Conservation (phyloP, 495 filamentous ascomycete genomes). For the Penicillium alfredii region DNA sequence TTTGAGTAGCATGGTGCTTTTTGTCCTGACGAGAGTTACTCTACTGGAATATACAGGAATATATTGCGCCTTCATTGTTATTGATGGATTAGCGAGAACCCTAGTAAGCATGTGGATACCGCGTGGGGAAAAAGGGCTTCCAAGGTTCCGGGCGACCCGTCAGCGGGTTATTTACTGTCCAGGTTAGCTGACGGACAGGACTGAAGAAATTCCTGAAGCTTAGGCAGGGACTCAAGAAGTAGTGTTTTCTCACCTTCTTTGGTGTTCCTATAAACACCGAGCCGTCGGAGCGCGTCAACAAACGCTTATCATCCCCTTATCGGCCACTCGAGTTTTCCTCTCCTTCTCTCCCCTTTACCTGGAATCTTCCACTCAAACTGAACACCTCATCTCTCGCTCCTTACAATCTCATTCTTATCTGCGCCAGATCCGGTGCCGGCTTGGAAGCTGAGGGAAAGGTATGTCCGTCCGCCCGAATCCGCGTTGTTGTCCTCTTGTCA, state of each 20-base stretch:
- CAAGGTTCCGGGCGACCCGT: slow-evolving; percentile 21
- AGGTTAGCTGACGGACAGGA: too few species aligned
- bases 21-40: too few species aligned
- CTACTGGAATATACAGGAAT: too few species aligned
- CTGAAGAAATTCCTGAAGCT: slow-evolving; percentile 10
- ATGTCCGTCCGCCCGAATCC: not conserved
- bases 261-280: too few species aligned
- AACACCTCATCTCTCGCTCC: not conserved
- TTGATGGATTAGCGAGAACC: too few species aligned
- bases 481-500: slow-evolving; percentile 1
- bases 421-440: too few species aligned
- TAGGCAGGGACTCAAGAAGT: too few species aligned
- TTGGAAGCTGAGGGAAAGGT: too few species aligned
- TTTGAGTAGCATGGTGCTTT: too few species aligned
- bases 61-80: too few species aligned
- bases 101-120: slow-evolving; percentile 7
- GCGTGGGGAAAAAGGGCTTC: slow-evolving; percentile 24
- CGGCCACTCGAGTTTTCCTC: slow-evolving; percentile 6
- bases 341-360: slow-evolving; percentile 4
- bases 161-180: too few species aligned
- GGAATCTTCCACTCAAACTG: slow-evolving; percentile 4
- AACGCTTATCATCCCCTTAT: slow-evolving; percentile 13
- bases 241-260: too few species aligned
- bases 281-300: slow-evolving; percentile 5
- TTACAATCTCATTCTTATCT: slow-evolving; percentile 7